Evolutionary conservation across 2,329 filamentous ascomycete genomes (phyloP), one percentile per base, ranked within the genome.

Genomic region (Trichophyton schoenleinii): DNA sequence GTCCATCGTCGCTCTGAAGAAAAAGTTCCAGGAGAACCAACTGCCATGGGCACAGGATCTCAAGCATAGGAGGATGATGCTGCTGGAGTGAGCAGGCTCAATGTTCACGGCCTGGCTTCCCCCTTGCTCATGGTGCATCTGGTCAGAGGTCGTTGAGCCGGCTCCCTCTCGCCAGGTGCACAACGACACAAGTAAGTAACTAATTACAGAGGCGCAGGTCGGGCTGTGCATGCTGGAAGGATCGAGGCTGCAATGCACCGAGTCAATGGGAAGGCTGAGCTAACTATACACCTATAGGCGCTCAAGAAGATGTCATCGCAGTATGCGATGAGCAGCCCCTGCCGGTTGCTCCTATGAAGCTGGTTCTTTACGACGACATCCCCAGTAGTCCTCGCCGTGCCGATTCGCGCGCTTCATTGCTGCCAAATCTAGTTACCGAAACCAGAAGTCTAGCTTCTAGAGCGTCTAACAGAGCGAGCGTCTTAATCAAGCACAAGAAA

Each of bases 241-340:
- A 38, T 11, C 34, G 34, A 38, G 34, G 34, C 34, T 13, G 9
- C 34, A 38, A 13, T 38, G 34, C 9, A 38, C 34, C 3, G 34
- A 3, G 34, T 13, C 34, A 38, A 38, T 11, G 9, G 34, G 9
- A 38, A 38, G 11, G 9, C 34, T 3, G 9, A 38, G 34, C 38
- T 48, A 31, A 60, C 58, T 9, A 15, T 55, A 58, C 31, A 25
- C 3, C 13, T 25, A 13, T 28, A 63, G 62, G 20, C 49, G 18
- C 74, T 46, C 70, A 77, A 61, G 71, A 74, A 61, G 71, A 74
- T 66, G 72, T 76, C 62, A 76, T 77, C 74, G 67, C 71, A 67
- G 68, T 78, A 68, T 76, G 72, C 67, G 71, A 75, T 61, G 71
- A 73, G 60, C 77, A 79, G 66, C 78, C 78, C 63, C 73, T 74